phyloP scores from a whole-genome alignment of 2,329 filamentous ascomycete genomes.

The Falciphora oryzae region DNA sequence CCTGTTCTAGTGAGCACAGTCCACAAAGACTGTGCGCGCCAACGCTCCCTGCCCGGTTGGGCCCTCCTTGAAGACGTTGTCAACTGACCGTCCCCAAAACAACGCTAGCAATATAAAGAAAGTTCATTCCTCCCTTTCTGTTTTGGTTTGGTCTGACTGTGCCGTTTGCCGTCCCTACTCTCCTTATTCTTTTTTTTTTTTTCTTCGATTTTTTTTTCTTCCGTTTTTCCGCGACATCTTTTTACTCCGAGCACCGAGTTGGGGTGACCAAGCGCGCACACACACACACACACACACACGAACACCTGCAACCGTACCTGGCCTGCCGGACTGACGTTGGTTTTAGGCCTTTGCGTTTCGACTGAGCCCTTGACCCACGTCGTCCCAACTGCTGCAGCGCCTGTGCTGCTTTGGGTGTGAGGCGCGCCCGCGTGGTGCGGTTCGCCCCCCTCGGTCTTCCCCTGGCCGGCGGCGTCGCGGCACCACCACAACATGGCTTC shows the following conservation, averaged over 20 bases:
- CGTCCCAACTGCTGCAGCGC: not conserved
- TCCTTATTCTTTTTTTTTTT: not conserved
- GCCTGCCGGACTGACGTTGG: not conserved
- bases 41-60: not conserved
- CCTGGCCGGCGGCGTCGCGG: not conserved
- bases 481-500: slow-evolving; percentile 17
- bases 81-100: not conserved
- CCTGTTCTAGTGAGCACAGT: not conserved
- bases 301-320: no score
- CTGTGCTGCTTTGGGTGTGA: not conserved
- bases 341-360: not conserved
- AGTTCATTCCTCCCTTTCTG: not conserved
- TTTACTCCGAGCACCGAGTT: not conserved
- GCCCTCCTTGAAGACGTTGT: not conserved
- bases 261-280: not conserved
- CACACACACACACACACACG: no score
- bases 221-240: not conserved
- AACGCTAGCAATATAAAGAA: slow-evolving; percentile 1
- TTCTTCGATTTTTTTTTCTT: slow-evolving; percentile 2
- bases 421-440: not conserved
- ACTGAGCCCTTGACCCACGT: not conserved
- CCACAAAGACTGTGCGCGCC: not conserved
- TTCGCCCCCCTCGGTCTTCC: not conserved
- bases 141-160: not conserved
- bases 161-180: not conserved